Evolutionary conservation across 768 basidiomycete species (phyloP).

Genomic region (Termitomyces sp.): DNA sequence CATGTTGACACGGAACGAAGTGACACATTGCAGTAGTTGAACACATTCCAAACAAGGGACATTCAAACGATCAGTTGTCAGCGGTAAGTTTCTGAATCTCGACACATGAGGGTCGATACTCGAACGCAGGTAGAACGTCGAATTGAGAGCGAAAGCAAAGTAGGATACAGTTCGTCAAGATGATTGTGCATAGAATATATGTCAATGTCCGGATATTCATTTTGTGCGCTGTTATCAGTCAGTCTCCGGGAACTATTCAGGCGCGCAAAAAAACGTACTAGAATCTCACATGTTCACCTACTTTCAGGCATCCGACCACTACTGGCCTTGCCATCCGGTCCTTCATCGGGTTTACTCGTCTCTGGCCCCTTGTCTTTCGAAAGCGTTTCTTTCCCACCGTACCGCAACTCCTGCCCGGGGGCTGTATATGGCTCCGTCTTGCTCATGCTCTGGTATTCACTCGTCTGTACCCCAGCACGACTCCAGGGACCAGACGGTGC

Average conservation of each 20-base stretch:
- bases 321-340: constrained; percentile 32
- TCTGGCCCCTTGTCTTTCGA: constrained; percentile 28
- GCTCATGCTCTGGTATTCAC: constrained; percentile 27
- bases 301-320: constrained; percentile 29
- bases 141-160: background rate
- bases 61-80: background rate
- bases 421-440: constrained; percentile 28
- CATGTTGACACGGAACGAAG: background rate
- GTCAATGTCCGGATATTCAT: background rate
- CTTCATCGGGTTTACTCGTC: constrained; percentile 26
- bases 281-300: constrained; percentile 3
- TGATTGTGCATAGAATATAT: background rate
- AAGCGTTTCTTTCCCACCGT: constrained; percentile 23
- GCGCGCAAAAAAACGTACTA: background rate
- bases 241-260: background rate
- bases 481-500: constrained; percentile 43
- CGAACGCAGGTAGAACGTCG: background rate
- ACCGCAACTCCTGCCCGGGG: constrained; percentile 23
- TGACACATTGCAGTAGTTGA: background rate
- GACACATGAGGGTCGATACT: background rate
- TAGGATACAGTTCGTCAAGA: background rate
- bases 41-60: background rate
- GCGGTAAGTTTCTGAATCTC: background rate
- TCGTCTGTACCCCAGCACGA: constrained; percentile 31
- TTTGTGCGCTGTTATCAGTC: background rate